These are phyloP conservation scores for Wickerhamomyces sp. DNA, from an alignment of 1,139 yeast genomes.

Conservation along the genomic window DNA sequence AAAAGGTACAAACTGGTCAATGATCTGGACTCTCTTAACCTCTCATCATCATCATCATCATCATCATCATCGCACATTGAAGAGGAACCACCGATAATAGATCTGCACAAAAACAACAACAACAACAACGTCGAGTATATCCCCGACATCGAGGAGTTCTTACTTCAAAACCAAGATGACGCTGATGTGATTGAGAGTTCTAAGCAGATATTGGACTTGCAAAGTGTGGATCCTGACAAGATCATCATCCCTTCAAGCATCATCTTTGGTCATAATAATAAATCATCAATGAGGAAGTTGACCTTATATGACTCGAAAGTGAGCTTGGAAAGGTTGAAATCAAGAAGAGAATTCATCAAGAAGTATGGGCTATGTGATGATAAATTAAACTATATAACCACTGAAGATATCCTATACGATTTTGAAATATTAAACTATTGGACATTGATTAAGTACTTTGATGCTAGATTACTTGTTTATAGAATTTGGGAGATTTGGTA, in stretches of 20 bases:
- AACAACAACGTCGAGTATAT: slow-evolving; percentile 8
- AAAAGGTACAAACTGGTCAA: slow-evolving; percentile 8
- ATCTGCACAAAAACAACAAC: too few relatives aligned
- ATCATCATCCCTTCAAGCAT: background rate
- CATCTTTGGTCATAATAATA: background rate
- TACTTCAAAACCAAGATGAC: slow-evolving; percentile 14
- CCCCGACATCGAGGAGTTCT: slow-evolving; percentile 15
- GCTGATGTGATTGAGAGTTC: slow-evolving; percentile 11
- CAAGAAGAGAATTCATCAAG: background rate
- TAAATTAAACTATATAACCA: background rate
- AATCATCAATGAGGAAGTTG: background rate
- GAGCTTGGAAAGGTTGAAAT: slow-evolving; percentile 5
- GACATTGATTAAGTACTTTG: slow-evolving; percentile 6
- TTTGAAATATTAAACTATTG: slow-evolving; percentile 2
- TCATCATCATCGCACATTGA: background rate
- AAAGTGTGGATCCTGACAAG: slow-evolving; percentile 1
- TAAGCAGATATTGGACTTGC: slow-evolving; percentile 4
- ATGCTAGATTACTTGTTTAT: slow-evolving; percentile 4
- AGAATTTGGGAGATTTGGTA: slow-evolving; percentile 14
- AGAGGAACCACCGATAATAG: background rate
- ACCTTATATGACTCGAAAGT: background rate
- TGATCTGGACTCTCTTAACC: slow-evolving; percentile 9
- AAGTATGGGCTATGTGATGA: background rate
- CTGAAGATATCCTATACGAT: slow-evolving; percentile 5
- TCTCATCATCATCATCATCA: background rate